A percentile compares a stretch with the other conserved stretches of the same genome.
Conservation (phyloP, 192 early-diverging fungal species). For the Coemansia sp. region DNA sequence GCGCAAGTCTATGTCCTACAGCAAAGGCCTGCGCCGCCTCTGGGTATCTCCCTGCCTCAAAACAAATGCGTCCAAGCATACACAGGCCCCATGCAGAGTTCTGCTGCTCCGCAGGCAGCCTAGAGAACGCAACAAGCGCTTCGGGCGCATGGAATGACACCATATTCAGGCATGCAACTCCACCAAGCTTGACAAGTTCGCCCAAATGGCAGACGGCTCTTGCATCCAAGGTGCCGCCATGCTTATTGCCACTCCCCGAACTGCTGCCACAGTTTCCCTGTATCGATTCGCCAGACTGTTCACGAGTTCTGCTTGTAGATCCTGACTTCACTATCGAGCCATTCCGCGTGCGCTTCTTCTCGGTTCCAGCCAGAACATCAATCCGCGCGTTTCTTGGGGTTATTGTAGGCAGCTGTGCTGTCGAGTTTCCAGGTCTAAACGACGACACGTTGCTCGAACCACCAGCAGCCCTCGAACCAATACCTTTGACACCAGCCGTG, state of each 20-base stretch:
- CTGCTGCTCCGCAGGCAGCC: conserved; percentile 28
- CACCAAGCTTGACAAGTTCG: conserved; percentile 17
- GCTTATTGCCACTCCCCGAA: neutral
- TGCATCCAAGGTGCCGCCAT: neutral
- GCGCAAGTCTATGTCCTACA: conserved; percentile 62
- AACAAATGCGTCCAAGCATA: conserved; percentile 57
- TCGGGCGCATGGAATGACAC: conserved; percentile 17
- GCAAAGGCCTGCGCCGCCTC: conserved; percentile 63
- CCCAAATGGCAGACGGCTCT: conserved; percentile 13
- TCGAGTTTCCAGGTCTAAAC: neutral
- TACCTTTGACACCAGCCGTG: neutral
- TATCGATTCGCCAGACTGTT: neutral
- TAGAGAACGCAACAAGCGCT: conserved; percentile 26
- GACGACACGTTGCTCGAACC: neutral
- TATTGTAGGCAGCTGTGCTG: conserved; percentile 7
- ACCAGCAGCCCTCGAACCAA: neutral
- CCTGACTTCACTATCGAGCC: conserved; percentile 26
- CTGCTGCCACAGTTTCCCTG: conserved; percentile 1
- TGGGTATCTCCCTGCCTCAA: conserved; percentile 56
- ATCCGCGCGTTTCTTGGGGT: conserved; percentile 24
- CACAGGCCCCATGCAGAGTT: conserved; percentile 44
- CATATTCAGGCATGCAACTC: conserved; percentile 16
- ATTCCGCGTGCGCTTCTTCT: conserved; percentile 51
- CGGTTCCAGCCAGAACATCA: conserved; percentile 17
- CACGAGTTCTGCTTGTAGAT: conserved; percentile 5